Evolutionary conservation across 2,329 filamentous ascomycete species (phyloP).

Genomic region (Colletotrichum paranaense): DNA sequence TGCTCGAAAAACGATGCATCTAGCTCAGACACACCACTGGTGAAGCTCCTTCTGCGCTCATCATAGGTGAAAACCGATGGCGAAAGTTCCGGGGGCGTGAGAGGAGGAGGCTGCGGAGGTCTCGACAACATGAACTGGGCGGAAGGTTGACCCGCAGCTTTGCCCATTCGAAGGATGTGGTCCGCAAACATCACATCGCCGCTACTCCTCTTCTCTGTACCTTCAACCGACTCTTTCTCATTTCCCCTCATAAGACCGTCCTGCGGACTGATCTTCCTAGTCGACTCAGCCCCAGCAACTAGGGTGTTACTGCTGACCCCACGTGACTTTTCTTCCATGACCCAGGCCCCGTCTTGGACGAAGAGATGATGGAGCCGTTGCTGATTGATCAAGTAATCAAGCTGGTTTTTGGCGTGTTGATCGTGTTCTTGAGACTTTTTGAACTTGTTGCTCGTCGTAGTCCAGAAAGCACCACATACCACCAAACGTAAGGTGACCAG

Average conservation of each 20-base stretch:
- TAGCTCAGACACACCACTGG: slow-evolving; percentile 47
- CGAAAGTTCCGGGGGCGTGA: slow-evolving; percentile 60
- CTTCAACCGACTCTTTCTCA: background rate
- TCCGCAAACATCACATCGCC: background rate
- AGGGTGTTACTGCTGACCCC: slow-evolving; percentile 41
- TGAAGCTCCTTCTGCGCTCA: slow-evolving; percentile 47
- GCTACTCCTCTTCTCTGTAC: background rate
- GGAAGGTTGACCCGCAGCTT: slow-evolving; percentile 24
- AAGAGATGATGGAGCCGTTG: slow-evolving; percentile 33
- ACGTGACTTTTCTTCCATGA: slow-evolving; percentile 45
- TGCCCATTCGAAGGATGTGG: background rate
- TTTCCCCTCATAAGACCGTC: slow-evolving; percentile 1
- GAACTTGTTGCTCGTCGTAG: background rate
- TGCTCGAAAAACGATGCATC: slow-evolving; percentile 59
- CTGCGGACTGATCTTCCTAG: slow-evolving; percentile 11
- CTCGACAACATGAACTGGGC: slow-evolving; percentile 43
- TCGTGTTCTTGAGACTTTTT: background rate
- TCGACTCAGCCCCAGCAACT: slow-evolving; percentile 17
- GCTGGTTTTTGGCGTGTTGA: background rate
- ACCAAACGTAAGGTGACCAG: slow-evolving; percentile 43
- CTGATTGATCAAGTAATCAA: slow-evolving; percentile 21
- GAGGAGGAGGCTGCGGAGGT: slow-evolving; percentile 58
- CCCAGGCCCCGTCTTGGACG: slow-evolving; percentile 17
- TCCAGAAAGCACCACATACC: background rate
- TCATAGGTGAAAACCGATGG: slow-evolving; percentile 56